A percentile compares a stretch with the other conserved stretches of the same genome.
These are phyloP conservation scores for Tricholoma flavovirens DNA, from an alignment of 768 basidiomycete genomes.

Conservation along the genomic window DNA sequence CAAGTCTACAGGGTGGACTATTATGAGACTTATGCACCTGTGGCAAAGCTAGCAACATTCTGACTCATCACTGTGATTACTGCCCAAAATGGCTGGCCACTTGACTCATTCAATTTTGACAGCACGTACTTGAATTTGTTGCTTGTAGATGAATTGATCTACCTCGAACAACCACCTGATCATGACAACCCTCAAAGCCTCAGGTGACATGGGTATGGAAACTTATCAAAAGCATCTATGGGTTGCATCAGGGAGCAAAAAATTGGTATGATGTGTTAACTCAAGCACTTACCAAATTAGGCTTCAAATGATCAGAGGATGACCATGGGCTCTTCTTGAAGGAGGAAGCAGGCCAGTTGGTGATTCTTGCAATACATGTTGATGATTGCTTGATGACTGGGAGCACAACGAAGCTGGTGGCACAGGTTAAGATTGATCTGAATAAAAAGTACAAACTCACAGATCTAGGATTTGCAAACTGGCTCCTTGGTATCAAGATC, in stretches of 20 bases:
- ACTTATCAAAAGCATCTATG: conserved; percentile 3
- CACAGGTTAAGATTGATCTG: too few relatives aligned
- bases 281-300: conserved; percentile 9
- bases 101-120: conserved; percentile 16
- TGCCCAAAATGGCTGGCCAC: conserved; percentile 8
- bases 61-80: conserved; percentile 20
- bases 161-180: too few relatives aligned
- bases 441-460: too few relatives aligned
- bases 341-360: not conserved
- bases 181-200: conserved; percentile 1
- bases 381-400: too few relatives aligned
- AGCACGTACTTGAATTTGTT: conserved; percentile 18
- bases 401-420: too few relatives aligned
- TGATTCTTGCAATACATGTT: conserved; percentile 21
- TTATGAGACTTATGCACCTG: too few relatives aligned
- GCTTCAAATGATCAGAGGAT: too few relatives aligned
- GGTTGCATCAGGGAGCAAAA: too few relatives aligned
- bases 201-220: not conserved
- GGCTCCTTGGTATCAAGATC: too few relatives aligned
- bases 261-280: conserved; percentile 15
- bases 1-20: too few relatives aligned
- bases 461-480: too few relatives aligned
- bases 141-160: conserved; percentile 7
- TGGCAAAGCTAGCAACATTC: too few relatives aligned
- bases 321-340: conserved; percentile 16